phyloP scores from a whole-genome alignment of 257 asterid species.

The Cynanchum wilfordii region DNA sequence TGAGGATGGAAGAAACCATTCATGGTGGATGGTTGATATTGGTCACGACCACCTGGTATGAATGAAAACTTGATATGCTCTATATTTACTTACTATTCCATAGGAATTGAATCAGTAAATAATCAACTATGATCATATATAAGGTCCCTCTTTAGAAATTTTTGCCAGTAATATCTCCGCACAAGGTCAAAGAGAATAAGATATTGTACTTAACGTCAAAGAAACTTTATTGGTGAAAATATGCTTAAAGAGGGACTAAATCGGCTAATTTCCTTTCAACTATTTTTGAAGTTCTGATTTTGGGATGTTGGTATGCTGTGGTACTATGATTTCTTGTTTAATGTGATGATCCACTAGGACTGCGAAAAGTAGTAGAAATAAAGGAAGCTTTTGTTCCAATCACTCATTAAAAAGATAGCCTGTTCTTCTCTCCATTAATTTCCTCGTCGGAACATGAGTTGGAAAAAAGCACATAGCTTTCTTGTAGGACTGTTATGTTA shows the following conservation, averaged over 20 bases:
- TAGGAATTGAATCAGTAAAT: background rate
- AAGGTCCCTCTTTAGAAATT: no score
- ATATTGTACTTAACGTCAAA: no score
- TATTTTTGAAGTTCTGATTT: background rate
- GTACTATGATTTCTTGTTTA: background rate
- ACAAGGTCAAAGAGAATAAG: no score
- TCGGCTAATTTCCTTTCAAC: no score
- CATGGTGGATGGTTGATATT: conserved; percentile 97
- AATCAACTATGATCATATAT: background rate
- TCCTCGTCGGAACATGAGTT: background rate
- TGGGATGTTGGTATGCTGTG: no score
- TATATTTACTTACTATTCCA: background rate
- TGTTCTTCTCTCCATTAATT: background rate
- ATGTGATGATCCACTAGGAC: background rate
- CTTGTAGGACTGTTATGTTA: background rate
- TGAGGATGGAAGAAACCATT: conserved; percentile 55
- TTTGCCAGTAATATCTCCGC: no score
- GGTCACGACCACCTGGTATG: conserved; percentile 89
- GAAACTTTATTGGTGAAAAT: no score
- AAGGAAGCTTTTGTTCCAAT: background rate
- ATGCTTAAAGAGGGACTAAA: no score
- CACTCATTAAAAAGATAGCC: background rate
- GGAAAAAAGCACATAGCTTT: background rate
- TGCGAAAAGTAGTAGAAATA: background rate
- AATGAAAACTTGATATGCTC: background rate